phyloP scores from a whole-genome alignment of 1,284 basidiomycete genomes.

The Puccinia coronata region DNA sequence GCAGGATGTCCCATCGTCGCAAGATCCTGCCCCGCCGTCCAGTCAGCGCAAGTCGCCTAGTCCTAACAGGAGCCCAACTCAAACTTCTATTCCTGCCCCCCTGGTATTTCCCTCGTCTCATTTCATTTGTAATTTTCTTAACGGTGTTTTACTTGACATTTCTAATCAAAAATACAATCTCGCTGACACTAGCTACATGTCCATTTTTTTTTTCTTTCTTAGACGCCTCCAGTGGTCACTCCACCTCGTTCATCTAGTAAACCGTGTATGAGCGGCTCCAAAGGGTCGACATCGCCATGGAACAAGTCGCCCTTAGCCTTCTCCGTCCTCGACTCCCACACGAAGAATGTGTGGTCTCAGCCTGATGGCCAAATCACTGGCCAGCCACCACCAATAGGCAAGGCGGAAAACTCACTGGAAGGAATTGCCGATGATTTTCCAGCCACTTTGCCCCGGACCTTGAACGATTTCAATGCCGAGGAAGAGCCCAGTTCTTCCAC shows the following conservation, averaged over 20 bases:
- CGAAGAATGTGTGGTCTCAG: slow-evolving; percentile 49
- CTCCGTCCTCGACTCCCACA: slow-evolving; percentile 45
- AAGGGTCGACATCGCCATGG: slow-evolving; percentile 47
- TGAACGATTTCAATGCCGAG: slow-evolving; percentile 49
- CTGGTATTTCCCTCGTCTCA: slow-evolving; percentile 32
- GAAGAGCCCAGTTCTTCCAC: slow-evolving; percentile 34
- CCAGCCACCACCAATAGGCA: slow-evolving; percentile 32
- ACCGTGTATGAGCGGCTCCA: slow-evolving; percentile 16
- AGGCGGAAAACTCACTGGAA: slow-evolving; percentile 47
- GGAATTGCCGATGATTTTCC: slow-evolving; percentile 48
- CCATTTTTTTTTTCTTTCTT: not conserved
- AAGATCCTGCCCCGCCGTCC: not conserved
- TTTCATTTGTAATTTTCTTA: slow-evolving; percentile 11
- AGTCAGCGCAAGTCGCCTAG: slow-evolving; percentile 13
- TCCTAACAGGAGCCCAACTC: slow-evolving; percentile 16
- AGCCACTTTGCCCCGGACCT: slow-evolving; percentile 44
- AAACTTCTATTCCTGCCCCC: slow-evolving; percentile 8
- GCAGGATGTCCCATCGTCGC: not conserved
- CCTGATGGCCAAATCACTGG: slow-evolving; percentile 48
- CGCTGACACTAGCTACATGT: not conserved
- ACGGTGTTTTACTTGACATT: not conserved
- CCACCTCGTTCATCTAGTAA: slow-evolving; percentile 41
- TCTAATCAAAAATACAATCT: not conserved
- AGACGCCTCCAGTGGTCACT: slow-evolving; percentile 40
- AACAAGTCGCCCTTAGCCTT: slow-evolving; percentile 44